phyloP scores from a whole-genome alignment of 2,329 filamentous ascomycete genomes.

The Fusarium sp. region DNA sequence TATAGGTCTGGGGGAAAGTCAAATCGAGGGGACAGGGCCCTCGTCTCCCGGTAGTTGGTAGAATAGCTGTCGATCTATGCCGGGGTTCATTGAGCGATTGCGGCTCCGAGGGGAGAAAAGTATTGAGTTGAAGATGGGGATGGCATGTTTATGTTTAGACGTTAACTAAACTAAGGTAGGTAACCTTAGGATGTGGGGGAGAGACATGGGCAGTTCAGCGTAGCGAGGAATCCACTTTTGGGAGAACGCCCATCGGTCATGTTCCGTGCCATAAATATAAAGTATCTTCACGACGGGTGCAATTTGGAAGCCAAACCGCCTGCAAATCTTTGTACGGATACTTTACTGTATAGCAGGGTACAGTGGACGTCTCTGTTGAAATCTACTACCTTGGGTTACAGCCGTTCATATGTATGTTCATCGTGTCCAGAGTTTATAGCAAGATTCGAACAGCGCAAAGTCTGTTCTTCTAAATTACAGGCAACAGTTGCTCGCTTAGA shows the following conservation, averaged over 20 bases:
- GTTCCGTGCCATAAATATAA: conserved; percentile 21
- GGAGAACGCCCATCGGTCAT: background rate
- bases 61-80: background rate
- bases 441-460: background rate
- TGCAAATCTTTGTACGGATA: background rate
- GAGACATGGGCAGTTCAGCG: background rate
- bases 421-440: background rate
- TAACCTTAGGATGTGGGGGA: conserved; percentile 17
- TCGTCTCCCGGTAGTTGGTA: conserved; percentile 20
- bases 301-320: background rate
- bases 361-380: background rate
- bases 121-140: conserved; percentile 21
- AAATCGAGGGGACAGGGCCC: conserved; percentile 16
- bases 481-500: background rate
- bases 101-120: conserved; percentile 26
- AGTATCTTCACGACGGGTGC: conserved; percentile 3
- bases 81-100: conserved; percentile 20
- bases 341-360: background rate
- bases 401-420: background rate
- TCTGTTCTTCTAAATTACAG: background rate
- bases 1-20: conserved; percentile 2
- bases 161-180: background rate
- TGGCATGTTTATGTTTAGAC: conserved; percentile 27
- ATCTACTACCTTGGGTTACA: background rate
- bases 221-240: background rate